Conservation (phyloP, 192 early-diverging fungal genomes). For the Coemansia sp. region DNA sequence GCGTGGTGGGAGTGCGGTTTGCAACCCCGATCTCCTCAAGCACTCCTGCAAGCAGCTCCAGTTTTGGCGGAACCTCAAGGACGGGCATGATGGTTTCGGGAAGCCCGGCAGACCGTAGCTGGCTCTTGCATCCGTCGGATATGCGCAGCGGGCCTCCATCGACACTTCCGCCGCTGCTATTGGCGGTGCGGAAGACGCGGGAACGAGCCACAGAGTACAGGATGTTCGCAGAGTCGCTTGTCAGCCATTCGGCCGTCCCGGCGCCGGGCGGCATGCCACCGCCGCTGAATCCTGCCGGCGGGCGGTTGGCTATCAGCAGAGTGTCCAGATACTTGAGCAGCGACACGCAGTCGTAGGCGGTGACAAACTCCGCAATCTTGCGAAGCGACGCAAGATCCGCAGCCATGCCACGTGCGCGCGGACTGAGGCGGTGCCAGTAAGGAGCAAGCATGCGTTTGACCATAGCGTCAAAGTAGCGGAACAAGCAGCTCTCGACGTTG, state of each 20-base stretch:
- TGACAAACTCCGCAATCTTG: conserved; percentile 71
- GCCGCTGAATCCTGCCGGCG: conserved; percentile 28
- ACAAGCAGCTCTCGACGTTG: conserved; percentile 84
- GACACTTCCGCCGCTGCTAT: background rate
- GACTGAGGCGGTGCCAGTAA: conserved; percentile 81
- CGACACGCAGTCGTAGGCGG: conserved; percentile 83
- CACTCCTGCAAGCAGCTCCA: conserved; percentile 68
- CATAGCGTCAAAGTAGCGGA: conserved; percentile 79
- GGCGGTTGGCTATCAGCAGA: conserved; percentile 62
- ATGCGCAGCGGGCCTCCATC: conserved; percentile 10
- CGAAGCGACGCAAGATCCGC: conserved; percentile 73
- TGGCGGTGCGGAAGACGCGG: conserved; percentile 49
- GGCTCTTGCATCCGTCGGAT: background rate
- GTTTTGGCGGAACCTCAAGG: conserved; percentile 94
- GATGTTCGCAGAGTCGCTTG: conserved; percentile 80
- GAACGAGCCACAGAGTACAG: conserved; percentile 65
- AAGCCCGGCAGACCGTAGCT: conserved; percentile 56
- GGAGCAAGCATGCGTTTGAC: conserved; percentile 77
- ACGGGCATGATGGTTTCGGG: conserved; percentile 69
- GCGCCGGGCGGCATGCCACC: background rate
- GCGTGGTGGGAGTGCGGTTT: conserved; percentile 4
- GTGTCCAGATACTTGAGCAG: conserved; percentile 87
- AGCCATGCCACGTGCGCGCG: conserved; percentile 73
- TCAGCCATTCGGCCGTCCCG: conserved; percentile 70
- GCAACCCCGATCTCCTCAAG: conserved; percentile 71